Base-by-base conservation (phyloP, 2,329 filamentous ascomycete genomes). In the Colletotrichum sp. region DNA sequence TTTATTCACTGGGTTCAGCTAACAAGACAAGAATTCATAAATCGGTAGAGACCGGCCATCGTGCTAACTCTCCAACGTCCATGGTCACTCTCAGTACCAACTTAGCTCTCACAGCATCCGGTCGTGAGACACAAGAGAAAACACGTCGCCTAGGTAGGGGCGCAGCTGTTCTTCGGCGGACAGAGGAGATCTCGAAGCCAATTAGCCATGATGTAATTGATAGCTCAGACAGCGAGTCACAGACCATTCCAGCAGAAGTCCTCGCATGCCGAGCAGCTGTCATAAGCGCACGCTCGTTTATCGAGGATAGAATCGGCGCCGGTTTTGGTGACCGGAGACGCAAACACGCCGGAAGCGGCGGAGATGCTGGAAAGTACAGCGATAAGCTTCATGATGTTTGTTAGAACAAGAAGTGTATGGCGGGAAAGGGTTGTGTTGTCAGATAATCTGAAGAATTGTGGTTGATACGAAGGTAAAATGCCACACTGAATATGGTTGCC, bases 381-480 rank as follows among this genome's bases (percentile, higher is more conserved):
- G 38, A 0, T 5, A 10, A n/a, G 5, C 38, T 43, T 43, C 38
- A 43, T 43, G 18, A n/a, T 43, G 38, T 5, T 43, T 18, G 18
- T 5, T 6, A 10, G 3, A 6, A 43, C 8, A 43, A 10, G 38
- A 43, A 43, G 38, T 43, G 18, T 9, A n/a, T 1, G 18, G 38
- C 18, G 8, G 9, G 5, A n/a, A 12, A 43, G 1, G 18, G 9
- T 1, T 9, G 18, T 0, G 12, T 43, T 10, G 18, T n/a, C 18
- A 43, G 18, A n/a, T 3, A n/a, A 10, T 43, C 38, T 6, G 1
- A 43, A 10, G 5, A 43, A 10, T 4, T 43, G 8, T n/a, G 38
- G 3, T 10, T 43, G 38, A n/a, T n/a, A n/a, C 18, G 18, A n/a
- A n/a, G 9, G 1, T 0, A 18, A 9, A 5, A 5, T 18, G 0